Conservation (phyloP, 2,329 filamentous ascomycete genomes). For the Aspergillus neoniger region DNA sequence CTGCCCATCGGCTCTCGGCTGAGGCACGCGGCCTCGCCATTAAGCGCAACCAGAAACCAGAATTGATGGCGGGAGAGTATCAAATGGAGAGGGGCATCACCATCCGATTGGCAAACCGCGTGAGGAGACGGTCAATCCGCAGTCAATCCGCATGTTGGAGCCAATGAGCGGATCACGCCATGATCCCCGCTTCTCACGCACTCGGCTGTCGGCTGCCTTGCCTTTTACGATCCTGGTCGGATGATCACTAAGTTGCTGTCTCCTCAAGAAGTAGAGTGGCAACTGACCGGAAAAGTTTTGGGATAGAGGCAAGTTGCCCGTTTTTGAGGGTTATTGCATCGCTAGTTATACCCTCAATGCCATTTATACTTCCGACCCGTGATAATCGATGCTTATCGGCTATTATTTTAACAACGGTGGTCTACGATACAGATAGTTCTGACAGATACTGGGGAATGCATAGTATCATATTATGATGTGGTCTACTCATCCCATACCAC, state of each 20-base stretch:
- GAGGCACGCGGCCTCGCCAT: not conserved
- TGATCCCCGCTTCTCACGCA: slow-evolving; percentile 1
- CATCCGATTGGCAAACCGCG: not conserved
- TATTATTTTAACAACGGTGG: too few species aligned
- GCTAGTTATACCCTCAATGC: too few species aligned
- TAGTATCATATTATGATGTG: too few species aligned
- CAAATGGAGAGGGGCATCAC: not conserved
- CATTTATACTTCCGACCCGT: too few species aligned
- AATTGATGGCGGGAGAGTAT: too few species aligned
- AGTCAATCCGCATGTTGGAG: not conserved
- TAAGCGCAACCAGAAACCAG: too few species aligned
- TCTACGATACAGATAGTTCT: too few species aligned
- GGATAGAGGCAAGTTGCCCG: not conserved
- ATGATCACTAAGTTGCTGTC: not conserved
- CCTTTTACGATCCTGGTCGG: not conserved
- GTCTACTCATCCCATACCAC: slow-evolving; percentile 37
- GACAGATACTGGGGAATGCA: too few species aligned
- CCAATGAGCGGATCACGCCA: slow-evolving; percentile 2
- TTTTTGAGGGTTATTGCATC: too few species aligned
- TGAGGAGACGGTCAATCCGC: not conserved
- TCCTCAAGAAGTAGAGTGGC: not conserved
- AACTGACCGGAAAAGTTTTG: not conserved
- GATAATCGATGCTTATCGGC: too few species aligned
- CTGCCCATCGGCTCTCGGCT: not conserved
- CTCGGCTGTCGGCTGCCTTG: not conserved